A percentile compares a stretch with the other conserved stretches of the same genome.
These are phyloP conservation scores for Pholiota microspora DNA, from an alignment of 768 basidiomycete genomes.

Conservation along the genomic window DNA sequence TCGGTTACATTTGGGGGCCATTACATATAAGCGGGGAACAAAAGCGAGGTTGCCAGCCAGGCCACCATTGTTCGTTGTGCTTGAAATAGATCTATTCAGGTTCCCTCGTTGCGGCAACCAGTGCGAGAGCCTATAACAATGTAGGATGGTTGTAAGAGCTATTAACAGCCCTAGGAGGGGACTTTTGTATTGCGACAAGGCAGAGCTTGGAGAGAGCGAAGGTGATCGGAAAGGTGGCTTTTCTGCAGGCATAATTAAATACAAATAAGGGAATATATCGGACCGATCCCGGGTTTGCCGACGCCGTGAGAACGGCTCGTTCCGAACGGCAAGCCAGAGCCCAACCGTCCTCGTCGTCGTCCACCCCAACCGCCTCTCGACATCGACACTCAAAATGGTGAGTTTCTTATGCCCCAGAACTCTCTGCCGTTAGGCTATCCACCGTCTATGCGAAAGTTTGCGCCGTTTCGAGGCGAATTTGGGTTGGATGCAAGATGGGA, in stretches of 20 bases:
- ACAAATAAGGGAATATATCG: too few relatives aligned
- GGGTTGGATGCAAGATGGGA: slow-evolving; percentile 34
- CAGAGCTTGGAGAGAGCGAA: too few relatives aligned
- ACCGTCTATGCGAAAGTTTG: slow-evolving; percentile 20
- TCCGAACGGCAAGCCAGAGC: slow-evolving; percentile 25
- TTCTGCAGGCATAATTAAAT: too few relatives aligned
- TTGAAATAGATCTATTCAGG: slow-evolving; percentile 7
- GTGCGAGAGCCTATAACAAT: too few relatives aligned
- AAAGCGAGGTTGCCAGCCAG: neutral
- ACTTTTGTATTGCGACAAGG: too few relatives aligned
- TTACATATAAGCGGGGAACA: slow-evolving; percentile 8
- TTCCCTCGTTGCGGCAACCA: too few relatives aligned
- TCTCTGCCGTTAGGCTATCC: neutral
- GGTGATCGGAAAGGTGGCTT: too few relatives aligned
- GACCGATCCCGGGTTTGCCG: slow-evolving; percentile 11
- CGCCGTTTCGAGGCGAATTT: slow-evolving; percentile 21
- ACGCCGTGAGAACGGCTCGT: slow-evolving; percentile 27
- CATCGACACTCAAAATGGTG: slow-evolving; percentile 41
- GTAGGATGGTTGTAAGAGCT: too few relatives aligned
- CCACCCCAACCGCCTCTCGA: slow-evolving; percentile 36
- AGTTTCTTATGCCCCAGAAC: slow-evolving; percentile 21
- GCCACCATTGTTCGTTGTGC: slow-evolving; percentile 6
- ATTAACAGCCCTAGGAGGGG: too few relatives aligned
- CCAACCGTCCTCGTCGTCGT: slow-evolving; percentile 29
- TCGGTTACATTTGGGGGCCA: neutral